phyloP scores from a whole-genome alignment of 139 green algal species.

The Micractinium sp. region DNA sequence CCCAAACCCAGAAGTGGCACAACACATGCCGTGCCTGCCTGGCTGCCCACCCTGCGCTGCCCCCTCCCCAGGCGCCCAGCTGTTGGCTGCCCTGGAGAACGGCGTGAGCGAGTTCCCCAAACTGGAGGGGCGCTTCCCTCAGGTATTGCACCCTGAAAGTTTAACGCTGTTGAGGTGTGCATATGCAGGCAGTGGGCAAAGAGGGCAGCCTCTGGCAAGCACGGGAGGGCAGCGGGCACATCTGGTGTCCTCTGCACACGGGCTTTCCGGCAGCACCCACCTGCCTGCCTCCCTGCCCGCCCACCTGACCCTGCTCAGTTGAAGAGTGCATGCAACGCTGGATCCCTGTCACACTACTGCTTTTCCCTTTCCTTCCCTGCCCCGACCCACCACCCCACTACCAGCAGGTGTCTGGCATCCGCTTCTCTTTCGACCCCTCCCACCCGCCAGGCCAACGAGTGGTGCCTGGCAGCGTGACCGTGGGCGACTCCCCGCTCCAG shows the following conservation, averaged over 20 bases:
- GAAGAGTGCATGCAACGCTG: not conserved
- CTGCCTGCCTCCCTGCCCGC: too few relatives aligned
- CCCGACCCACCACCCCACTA: not conserved
- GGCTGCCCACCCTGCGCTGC: too few relatives aligned
- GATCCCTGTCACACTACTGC: not conserved
- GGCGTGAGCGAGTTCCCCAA: constrained; percentile 66
- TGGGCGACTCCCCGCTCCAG: constrained; percentile 53
- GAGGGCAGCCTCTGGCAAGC: not conserved
- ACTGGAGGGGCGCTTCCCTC: constrained; percentile 74
- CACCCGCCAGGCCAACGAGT: constrained; percentile 49
- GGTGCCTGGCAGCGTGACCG: constrained; percentile 48
- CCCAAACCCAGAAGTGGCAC: not conserved
- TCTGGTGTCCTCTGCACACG: not conserved
- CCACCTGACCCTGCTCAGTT: not conserved
- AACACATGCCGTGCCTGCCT: not conserved
- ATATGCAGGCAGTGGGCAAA: not conserved
- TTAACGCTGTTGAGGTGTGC: not conserved
- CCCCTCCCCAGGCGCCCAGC: constrained; percentile 39
- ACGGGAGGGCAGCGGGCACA: not conserved
- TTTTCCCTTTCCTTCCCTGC: too few relatives aligned
- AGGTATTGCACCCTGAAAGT: constrained; percentile 33
- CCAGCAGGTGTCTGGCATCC: constrained; percentile 54
- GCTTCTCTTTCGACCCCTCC: constrained; percentile 66
- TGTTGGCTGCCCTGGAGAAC: constrained; percentile 72
- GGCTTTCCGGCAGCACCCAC: not conserved